Percentiles rank a stretch among this genome's conserved stretches.
phyloP scores from a whole-genome alignment of 805 yeast species.

The Scheffersomyces lignosus region DNA sequence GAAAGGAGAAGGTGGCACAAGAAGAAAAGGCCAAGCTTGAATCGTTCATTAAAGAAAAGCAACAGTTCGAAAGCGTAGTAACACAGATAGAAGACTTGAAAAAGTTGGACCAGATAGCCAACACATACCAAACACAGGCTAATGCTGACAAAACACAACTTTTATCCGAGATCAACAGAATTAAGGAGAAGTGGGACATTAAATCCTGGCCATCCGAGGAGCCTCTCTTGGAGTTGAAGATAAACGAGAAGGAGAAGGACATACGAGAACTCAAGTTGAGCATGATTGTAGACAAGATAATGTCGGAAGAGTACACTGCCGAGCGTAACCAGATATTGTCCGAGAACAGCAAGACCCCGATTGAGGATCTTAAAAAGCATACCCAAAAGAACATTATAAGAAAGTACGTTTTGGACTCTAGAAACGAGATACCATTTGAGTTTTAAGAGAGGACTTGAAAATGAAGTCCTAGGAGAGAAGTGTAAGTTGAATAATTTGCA shows the following conservation, averaged over 20 bases:
- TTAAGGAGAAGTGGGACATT: conserved; percentile 38
- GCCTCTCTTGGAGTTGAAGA: conserved; percentile 35
- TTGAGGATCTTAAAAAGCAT: conserved; percentile 45
- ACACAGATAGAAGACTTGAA: conserved; percentile 40
- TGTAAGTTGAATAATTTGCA: too few species aligned
- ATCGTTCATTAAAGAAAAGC: conserved; percentile 51
- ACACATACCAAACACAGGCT: conserved; percentile 23
- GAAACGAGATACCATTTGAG: conserved; percentile 6
- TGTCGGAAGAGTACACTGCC: conserved; percentile 24
- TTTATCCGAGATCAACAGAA: conserved; percentile 32
- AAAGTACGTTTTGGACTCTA: conserved; percentile 52
- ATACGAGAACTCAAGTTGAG: conserved; percentile 17
- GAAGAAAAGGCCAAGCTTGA: conserved; percentile 63
- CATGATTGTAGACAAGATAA: conserved; percentile 30
- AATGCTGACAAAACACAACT: conserved; percentile 19
- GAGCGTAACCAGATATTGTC: conserved; percentile 32
- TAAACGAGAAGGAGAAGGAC: conserved; percentile 22
- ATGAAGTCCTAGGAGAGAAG: too few species aligned
- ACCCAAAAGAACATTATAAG: conserved; percentile 72
- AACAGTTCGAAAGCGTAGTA: conserved; percentile 24
- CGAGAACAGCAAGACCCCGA: conserved; percentile 26
- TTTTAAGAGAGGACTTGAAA: too few species aligned
- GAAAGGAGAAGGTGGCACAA: conserved; percentile 61
- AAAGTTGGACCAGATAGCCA: conserved; percentile 30
- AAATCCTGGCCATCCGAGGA: conserved; percentile 42